Evolutionary conservation across 306 rosid species (phyloP), one percentile per base, ranked within the genome.

Genomic region (Prosopis cineraria): DNA sequence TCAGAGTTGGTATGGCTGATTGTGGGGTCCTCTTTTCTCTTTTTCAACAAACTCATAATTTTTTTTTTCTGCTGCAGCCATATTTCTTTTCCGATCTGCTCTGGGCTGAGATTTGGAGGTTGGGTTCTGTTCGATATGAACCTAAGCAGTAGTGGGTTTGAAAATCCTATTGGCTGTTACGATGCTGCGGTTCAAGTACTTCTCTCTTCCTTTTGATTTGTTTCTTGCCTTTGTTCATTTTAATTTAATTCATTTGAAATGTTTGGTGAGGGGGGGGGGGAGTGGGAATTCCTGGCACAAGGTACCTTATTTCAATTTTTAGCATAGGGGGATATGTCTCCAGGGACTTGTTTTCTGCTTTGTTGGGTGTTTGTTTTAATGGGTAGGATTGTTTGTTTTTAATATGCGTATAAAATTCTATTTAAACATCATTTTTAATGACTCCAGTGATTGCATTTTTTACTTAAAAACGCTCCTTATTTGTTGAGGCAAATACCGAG

Each of bases 121-220:
- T 72, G 73, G 45, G 22, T 14, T 59, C 55, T 36, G 41, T 69
- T 70, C 73, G 45, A 56, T 14, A 84, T 87, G 88, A 84, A 29
- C 68, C 81, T 65, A 64, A 75, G 87, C 69, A 75, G 67, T 47
- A 16, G 76, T 44, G 89, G 78, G 22, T 85, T 74, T 56, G 89
- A 85, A 39, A 88, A 84, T 11, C 88, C 94, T 14, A 88, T 95
- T 5, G 98, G 98, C 12, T 91, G 85, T 64, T 91, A 92, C 79
- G 84, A 84, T 81, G 88, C 97, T 37, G 85, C 98, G 25, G 90
- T 95, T 83, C 98, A 95, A 82, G 98, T 94, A 81, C 39, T 1
- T 9, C n/a, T 33, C 40, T 33, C 10, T 30, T 8, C 20, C 19
- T 19, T 0, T 44, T 27, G 7, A 78, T 72, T 78, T 4, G 56